Evolutionary conservation across 2,329 filamentous ascomycete genomes (phyloP).

Genomic region (Colletotrichum liriopes): DNA sequence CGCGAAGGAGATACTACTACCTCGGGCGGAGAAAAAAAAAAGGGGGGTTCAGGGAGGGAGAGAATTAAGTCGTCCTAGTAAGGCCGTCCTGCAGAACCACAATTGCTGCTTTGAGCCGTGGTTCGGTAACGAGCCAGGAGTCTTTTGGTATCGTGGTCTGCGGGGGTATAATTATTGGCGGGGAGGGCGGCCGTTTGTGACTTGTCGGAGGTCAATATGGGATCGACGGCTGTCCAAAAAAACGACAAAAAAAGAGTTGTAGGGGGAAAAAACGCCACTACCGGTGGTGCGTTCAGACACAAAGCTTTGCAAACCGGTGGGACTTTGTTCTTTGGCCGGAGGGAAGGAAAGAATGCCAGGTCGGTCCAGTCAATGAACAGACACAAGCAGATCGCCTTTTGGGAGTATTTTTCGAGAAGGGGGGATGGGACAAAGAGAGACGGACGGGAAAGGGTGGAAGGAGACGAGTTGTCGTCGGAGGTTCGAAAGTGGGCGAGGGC

Average conservation of each 20-base stretch:
- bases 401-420: conserved; percentile 10
- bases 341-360: conserved; percentile 11
- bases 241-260: not conserved
- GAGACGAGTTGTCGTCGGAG: conserved; percentile 41
- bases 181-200: conserved; percentile 27
- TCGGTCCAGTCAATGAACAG: conserved; percentile 44
- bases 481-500: conserved; percentile 40
- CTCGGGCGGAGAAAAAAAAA: conserved; percentile 31
- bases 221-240: conserved; percentile 32
- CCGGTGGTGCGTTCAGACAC: conserved; percentile 15
- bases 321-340: conserved; percentile 23
- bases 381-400: conserved; percentile 21
- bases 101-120: conserved; percentile 27
- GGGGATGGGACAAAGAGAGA: conserved; percentile 29
- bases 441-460: conserved; percentile 30
- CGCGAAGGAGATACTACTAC: conserved; percentile 30
- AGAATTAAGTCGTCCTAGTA: conserved; percentile 38
- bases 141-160: conserved; percentile 30
- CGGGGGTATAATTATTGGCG: conserved; percentile 39
- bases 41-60: conserved; percentile 20
- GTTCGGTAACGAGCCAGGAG: conserved; percentile 31
- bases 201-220: conserved; percentile 34
- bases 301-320: conserved; percentile 20
- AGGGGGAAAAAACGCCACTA: not conserved
- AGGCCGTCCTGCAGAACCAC: conserved; percentile 36